Conservation (phyloP, 2,329 filamentous ascomycete species). For the Arthrobotrys musiformis region DNA sequence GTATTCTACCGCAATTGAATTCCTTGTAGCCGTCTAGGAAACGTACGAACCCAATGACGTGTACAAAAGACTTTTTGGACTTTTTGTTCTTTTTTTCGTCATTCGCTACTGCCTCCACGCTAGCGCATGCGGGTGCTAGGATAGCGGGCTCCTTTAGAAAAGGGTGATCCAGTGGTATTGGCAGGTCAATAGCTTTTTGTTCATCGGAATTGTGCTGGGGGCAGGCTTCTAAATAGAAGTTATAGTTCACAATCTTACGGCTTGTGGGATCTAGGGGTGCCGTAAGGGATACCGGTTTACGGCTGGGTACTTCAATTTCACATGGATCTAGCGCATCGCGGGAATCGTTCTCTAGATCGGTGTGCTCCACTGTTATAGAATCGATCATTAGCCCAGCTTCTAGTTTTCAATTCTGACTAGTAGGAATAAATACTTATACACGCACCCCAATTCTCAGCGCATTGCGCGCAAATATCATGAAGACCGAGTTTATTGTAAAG, state of each 20-base stretch:
- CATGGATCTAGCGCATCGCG: no score
- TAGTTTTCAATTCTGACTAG: no score
- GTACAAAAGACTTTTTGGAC: background rate
- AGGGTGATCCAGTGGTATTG: background rate
- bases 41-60: background rate
- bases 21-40: background rate
- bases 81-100: background rate
- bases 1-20: background rate
- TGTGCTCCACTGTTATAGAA: no score
- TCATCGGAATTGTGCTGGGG: background rate
- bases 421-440: no score
- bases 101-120: background rate
- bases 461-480: background rate
- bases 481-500: background rate
- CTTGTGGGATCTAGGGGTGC: background rate
- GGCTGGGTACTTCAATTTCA: background rate
- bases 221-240: background rate
- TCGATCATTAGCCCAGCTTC: no score
- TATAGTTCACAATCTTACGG: background rate
- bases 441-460: background rate
- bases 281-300: background rate
- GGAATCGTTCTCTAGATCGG: no score
- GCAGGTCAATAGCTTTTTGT: background rate
- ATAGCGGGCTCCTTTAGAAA: background rate
- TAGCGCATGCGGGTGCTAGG: background rate